Evolutionary conservation across 2,329 filamentous ascomycete species (phyloP), one percentile per base, ranked within the genome.

Genomic region (Arthrobotrys iridis): DNA sequence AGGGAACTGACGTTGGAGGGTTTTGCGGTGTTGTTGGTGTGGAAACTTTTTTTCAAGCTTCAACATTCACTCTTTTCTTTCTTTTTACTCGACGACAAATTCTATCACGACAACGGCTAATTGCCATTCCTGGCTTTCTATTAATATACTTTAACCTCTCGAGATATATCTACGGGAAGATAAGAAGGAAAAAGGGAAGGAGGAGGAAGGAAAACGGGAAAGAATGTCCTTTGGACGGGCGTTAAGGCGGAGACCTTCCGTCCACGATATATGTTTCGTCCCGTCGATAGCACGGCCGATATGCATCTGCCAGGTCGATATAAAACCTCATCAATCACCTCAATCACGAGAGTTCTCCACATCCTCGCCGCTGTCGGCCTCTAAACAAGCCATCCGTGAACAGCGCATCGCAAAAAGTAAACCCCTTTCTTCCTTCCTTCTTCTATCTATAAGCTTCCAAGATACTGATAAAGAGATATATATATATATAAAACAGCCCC

Each of bases 321-420:
- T 11, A 41, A 58, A 43, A 13, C 35, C 67, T 3, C 40, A 11
- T 43, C 13, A 22, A 4, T 45, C 40, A 5, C 13, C 26, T 10
- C 43, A 48, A 6, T 59, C 64, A n/a, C 22, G 63, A 30, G 48
- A 45, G 24, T 64, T 67, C 46, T 66, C 64, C 43, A 76, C 28
- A 20, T 57, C 10, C 46, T 76, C 40, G 26, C 41, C 60, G n/a
- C 64, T 62, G 22, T 62, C 45, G 5, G 57, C 57, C 3, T 73
- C 40, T 10, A 73, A 65, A 62, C 72, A 59, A 60, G 67, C 45
- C 30, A 75, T 37, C 41, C 76, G 77, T 57, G 70, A 65, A 20
- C 33, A 28, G 10, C 37, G 28, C n/a, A 60, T 65, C 35, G 50
- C 60, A 33, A 66, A 64, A 30, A 33, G 24, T 67, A 46, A 30